phyloP scores from a whole-genome alignment of 768 basidiomycete species.

The Erythrobasidium yunnanense region DNA sequence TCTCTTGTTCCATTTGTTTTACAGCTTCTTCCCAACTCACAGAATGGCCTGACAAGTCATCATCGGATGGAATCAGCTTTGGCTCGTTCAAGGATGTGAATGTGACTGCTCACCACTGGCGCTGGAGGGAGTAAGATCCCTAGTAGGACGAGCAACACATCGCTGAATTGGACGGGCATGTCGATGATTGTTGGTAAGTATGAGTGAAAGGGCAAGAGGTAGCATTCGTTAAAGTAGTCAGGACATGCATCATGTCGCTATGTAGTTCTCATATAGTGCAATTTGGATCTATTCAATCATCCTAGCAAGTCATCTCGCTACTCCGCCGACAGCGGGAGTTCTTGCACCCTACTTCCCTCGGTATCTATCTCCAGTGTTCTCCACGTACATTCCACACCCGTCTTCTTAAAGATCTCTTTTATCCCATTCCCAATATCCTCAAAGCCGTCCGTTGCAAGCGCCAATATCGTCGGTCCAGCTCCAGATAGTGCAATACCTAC shows the following conservation, averaged over 20 bases:
- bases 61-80: not conserved
- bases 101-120: not conserved
- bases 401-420: slow-evolving; percentile 42
- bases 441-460: slow-evolving; percentile 75
- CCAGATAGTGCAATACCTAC: slow-evolving; percentile 96
- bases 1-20: too few species aligned
- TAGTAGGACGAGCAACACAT: slow-evolving; percentile 5
- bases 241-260: too few species aligned
- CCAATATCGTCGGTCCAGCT: slow-evolving; percentile 93
- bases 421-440: slow-evolving; percentile 51
- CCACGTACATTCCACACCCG: slow-evolving; percentile 78
- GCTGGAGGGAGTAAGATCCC: slow-evolving; percentile 5
- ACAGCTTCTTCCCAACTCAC: too few species aligned
- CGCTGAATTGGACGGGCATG: not conserved
- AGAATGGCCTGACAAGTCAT: slow-evolving; percentile 2
- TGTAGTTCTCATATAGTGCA: too few species aligned
- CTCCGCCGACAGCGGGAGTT: too few species aligned
- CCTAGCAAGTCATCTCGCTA: too few species aligned
- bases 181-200: too few species aligned
- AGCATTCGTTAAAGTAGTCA: too few species aligned
- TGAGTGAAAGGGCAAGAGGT: too few species aligned
- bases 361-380: slow-evolving; percentile 62
- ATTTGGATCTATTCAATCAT: too few species aligned
- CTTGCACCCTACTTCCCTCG: slow-evolving; percentile 42
- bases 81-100: not conserved